Percentiles rank a stretch among this genome's conserved stretches.
Evolutionary conservation across 2,329 filamentous ascomycete species (phyloP).

Genomic region (Epichloe glyceriae): DNA sequence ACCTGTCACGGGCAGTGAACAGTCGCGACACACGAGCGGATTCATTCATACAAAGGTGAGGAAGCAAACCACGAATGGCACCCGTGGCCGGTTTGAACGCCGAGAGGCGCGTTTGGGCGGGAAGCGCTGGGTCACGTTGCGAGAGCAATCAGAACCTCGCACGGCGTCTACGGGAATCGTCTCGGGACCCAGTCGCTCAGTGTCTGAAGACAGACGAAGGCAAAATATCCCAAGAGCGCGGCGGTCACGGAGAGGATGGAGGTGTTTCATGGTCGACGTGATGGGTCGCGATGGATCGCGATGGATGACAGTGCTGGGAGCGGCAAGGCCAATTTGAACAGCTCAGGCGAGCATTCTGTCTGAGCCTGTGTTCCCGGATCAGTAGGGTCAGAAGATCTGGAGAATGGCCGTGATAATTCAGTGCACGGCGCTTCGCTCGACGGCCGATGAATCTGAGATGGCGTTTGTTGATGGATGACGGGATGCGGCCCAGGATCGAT

Average conservation of each 20-base stretch:
- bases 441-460: neutral
- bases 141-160: neutral
- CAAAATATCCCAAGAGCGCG: neutral
- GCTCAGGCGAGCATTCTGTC: neutral
- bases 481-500: neutral
- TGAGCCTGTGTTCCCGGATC: neutral
- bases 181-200: neutral
- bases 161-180: neutral
- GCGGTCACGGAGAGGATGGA: neutral
- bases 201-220: neutral
- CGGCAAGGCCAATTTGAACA: neutral
- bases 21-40: neutral
- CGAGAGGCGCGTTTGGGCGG: neutral
- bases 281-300: neutral
- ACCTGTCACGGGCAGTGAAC: slow-evolving; percentile 1
- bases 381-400: neutral
- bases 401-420: neutral
- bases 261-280: slow-evolving; percentile 3
- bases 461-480: neutral
- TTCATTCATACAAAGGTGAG: neutral
- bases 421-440: neutral
- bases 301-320: neutral
- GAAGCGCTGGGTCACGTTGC: neutral
- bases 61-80: slow-evolving; percentile 1
- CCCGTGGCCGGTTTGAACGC: neutral